These are phyloP conservation scores for Colletotrichum camelliae DNA, from an alignment of 2,329 filamentous ascomycete species.

Conservation along the genomic window DNA sequence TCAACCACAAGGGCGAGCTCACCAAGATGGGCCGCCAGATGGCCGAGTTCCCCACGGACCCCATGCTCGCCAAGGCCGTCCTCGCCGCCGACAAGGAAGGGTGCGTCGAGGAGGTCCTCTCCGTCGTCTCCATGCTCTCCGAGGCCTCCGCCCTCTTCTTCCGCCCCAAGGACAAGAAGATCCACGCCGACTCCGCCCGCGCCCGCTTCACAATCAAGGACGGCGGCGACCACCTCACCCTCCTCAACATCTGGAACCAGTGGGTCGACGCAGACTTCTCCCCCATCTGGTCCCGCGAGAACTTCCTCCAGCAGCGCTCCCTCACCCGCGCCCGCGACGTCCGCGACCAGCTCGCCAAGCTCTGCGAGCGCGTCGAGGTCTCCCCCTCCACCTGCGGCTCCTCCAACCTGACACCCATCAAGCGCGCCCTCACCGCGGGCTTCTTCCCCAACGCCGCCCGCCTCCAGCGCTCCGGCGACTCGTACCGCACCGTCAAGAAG, in stretches of 20 bases:
- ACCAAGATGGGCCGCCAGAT: conserved; percentile 93
- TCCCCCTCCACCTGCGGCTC: conserved; percentile 71
- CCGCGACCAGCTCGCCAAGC: conserved; percentile 86
- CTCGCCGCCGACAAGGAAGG: conserved; percentile 87
- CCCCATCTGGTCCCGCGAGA: conserved; percentile 87
- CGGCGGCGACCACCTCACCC: conserved; percentile 86
- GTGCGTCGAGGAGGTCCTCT: conserved; percentile 92
- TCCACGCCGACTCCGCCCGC: conserved; percentile 90
- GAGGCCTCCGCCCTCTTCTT: conserved; percentile 92
- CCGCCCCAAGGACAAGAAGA: conserved; percentile 95
- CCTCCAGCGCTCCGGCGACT: conserved; percentile 82
- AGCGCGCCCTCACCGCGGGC: conserved; percentile 86
- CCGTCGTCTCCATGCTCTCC: conserved; percentile 91
- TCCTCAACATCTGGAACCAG: conserved; percentile 94
- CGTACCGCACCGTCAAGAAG: conserved; percentile 91
- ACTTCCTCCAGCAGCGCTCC: conserved; percentile 91
- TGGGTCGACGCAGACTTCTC: conserved; percentile 94
- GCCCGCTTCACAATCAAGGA: conserved; percentile 89
- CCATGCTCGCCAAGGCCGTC: conserved; percentile 88
- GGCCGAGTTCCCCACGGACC: conserved; percentile 93
- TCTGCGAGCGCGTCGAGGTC: conserved; percentile 94
- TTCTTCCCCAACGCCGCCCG: conserved; percentile 95
- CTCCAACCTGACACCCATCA: conserved; percentile 77
- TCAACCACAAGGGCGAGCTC: conserved; percentile 87
- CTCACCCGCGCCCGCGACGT: conserved; percentile 89